Evolutionary conservation across 371 early-diverging fungal species (phyloP), one percentile per base, ranked within the genome.

Genomic region (Nematocida ironsii): DNA sequence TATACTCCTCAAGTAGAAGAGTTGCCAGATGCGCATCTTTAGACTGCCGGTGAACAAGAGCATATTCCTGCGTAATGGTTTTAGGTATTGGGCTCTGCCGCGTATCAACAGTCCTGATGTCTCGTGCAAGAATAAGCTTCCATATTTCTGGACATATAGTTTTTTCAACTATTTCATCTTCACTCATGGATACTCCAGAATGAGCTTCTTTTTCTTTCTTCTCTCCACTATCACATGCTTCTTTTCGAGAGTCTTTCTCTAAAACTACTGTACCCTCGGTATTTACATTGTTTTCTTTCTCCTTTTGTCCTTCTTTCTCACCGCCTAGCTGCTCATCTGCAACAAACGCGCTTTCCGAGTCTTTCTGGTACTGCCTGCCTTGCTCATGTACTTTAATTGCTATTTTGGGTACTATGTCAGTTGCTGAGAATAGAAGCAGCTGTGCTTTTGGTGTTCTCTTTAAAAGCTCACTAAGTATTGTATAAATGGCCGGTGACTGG

Each of bases 401-500:
- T 11, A 78, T 60, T 11, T 39, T 11, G 0, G 80, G 80, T 1
- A n/a, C 33, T 18, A 78, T 78, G 57, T 78, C 80, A 47, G 80
- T 78, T 42, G 80, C 80, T 25, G 80, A 78, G 47, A 78, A 70
- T 4, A 70, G 40, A 54, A 68, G 55, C 6, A 78, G n/a, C 61
- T 67, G 69, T 16, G 42, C 45, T 5, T 7, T 9, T 4, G 70
- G n/a, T 5, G 47, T n/a, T 7, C 42, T 0, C 47, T 68, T 33
- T 25, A 50, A 11, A 20, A 78, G 7, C 54, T 25, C 54, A 7
- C n/a, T 44, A 6, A 78, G 71, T 16, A 78, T 70, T 5, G 47
- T 60, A 42, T 70, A 58, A 5, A 78, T 71, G 27, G 69, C 25
- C 0, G 11, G 27, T 7, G 80, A 16, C 33, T 78, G 80, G 27